These are phyloP conservation scores for Clonostachys sp. DNA, from an alignment of 2,329 filamentous ascomycete genomes.

Conservation along the genomic window DNA sequence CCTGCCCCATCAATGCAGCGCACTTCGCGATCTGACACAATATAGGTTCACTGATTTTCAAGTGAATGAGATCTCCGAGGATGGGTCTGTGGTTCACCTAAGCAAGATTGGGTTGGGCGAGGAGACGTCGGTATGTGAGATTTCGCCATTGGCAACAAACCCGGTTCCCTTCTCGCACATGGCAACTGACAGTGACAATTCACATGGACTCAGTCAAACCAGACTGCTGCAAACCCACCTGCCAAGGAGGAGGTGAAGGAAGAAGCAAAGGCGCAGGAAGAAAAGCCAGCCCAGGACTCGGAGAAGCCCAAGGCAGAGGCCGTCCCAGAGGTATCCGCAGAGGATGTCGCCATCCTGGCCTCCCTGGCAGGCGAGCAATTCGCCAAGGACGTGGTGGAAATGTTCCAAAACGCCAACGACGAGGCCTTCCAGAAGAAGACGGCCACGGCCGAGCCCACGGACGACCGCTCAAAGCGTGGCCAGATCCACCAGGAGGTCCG, in stretches of 20 bases:
- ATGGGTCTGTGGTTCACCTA: slow-evolving; percentile 74
- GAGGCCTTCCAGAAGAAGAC: slow-evolving; percentile 17
- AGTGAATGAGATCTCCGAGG: slow-evolving; percentile 80
- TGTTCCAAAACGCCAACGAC: slow-evolving; percentile 30
- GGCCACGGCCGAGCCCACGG: slow-evolving; percentile 30
- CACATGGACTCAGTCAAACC: background rate
- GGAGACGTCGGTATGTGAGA: slow-evolving; percentile 3
- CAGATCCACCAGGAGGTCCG: slow-evolving; percentile 61
- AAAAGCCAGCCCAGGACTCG: slow-evolving; percentile 5
- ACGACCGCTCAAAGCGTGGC: slow-evolving; percentile 38
- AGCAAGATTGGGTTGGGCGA: slow-evolving; percentile 32
- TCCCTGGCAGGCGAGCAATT: slow-evolving; percentile 31
- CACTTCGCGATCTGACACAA: background rate
- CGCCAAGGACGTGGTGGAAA: slow-evolving; percentile 30
- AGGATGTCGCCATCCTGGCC: slow-evolving; percentile 27
- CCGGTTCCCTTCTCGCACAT: background rate
- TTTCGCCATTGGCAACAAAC: background rate
- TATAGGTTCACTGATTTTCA: slow-evolving; percentile 82
- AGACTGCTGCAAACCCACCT: background rate
- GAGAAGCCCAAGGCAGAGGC: slow-evolving; percentile 3
- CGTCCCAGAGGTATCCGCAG: slow-evolving; percentile 18
- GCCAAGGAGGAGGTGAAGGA: background rate
- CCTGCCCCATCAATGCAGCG: background rate
- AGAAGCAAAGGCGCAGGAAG: slow-evolving; percentile 1
- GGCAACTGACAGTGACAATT: no score